Evolutionary conservation across 192 early-diverging fungal genomes (phyloP), one percentile per base, ranked within the genome.

Genomic region (Backusella liffmaniae): DNA sequence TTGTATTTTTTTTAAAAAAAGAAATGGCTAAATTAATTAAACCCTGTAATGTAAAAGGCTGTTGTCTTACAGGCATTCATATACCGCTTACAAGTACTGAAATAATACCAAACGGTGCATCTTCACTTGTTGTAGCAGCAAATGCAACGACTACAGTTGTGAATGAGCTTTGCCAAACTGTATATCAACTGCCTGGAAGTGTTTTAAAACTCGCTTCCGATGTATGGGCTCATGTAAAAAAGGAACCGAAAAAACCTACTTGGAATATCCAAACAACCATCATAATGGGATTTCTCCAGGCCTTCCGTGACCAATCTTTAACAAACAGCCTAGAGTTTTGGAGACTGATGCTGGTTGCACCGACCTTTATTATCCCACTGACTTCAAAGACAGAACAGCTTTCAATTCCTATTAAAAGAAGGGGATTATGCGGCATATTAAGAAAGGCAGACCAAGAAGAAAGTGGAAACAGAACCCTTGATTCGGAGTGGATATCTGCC

Each of bases 241-340:
- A 35, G 3, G 66, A 69, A n/a, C 79, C 79, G 2, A 76, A 73
- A 65, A 76, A 51, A 46, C 79, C 79, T 13, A 70, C 72, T 4
- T 80, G 79, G 79, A 68, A 80, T 34, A 68, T 80, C 0, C 66
- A 73, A 21, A 77, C 79, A 13, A 80, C 79, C 0, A 39, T 80
- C 0, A 26, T 80, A 0, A 59, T 67, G 26, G 71, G 66, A 1
- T 70, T 76, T 23, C 18, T 77, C 16, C 79, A 80, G 46, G 75
- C 75, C 1, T 70, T 80, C 32, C 23, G 66, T 0, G 75, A 76
- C 6, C 75, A 76, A 23, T 56, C 59, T 0, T 15, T 70, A 6
- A 26, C 68, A 4, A 73, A 68, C 39, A 76, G 72, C 18, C 41
- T 80, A 3, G 74, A 73, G 2, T 76, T 76, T 44, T 76, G 75